Base-by-base conservation (phyloP, 169 alveolate genomes). In the Plasmodium relictum region DNA sequence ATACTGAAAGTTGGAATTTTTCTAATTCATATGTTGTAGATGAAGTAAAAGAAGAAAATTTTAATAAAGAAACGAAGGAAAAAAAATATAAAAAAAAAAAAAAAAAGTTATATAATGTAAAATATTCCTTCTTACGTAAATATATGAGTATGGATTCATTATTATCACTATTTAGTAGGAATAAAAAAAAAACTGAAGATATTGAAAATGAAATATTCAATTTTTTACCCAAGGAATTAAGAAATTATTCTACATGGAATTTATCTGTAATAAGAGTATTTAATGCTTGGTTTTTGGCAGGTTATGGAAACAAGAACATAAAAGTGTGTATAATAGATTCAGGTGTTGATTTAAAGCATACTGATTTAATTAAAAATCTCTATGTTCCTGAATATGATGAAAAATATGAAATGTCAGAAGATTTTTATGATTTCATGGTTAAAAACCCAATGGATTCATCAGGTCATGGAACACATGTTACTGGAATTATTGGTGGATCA, bases 401-500 rank as follows among this genome's bases (percentile, higher is more conserved):
- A 9, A 88, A 93, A 52, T 80, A 92, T 56, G 91, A 89, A 45
- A 70, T 83, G 85, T 68, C 91, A 10, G 50, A 56, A 24, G 91
- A 42, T 4, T 83, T 83, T 56, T 83, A 58, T 31, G 73, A 83
- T 45, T 69, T 66, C 69, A 83, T 83, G 91, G 91, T 83, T 16
- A 50, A 62, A 31, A 91, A 88, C 42, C 96, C 96, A 39, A 26
- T 73, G 20, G 98, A 96, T 65, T 62, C 88, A 48, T 89, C 94
- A 54, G 98, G 98, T 0, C 97, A 95, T 69, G 98, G 98, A 39
- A 96, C 98, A 3, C 95, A 92, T 68, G 88, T 92, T 44, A 94
- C 97, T 4, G 97, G 97, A 6, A 88, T 91, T n/a, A 70, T 73
- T 4, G 95, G 93, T 3, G 95, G 88, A 6, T 54, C 22, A 50